phyloP scores from a whole-genome alignment of 176 grass and related monocot species.

The Zoysia pacifica region DNA sequence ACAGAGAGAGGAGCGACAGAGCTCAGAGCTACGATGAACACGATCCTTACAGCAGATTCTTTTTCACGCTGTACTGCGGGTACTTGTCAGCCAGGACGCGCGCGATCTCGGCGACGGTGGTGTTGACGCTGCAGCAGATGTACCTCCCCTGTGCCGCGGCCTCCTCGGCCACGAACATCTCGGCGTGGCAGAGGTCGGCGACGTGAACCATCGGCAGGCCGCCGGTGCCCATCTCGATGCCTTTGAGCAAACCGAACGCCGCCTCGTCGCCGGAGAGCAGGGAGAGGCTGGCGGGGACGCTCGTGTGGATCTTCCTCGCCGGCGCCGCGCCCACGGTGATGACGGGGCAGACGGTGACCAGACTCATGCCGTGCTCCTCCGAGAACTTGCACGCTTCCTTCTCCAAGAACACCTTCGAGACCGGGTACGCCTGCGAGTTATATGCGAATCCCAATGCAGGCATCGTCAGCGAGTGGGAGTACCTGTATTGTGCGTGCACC shows the following conservation, averaged over 20 bases:
- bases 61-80: constrained; percentile 59
- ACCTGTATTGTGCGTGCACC: not conserved
- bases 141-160: constrained; percentile 49
- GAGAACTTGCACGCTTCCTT: constrained; percentile 37
- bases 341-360: constrained; percentile 49
- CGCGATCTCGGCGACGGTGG: constrained; percentile 42
- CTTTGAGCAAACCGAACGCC: constrained; percentile 31
- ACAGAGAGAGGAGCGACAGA: not conserved
- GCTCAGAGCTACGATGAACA: too few relatives aligned
- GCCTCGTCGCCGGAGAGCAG: constrained; percentile 45
- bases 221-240: not conserved
- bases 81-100: constrained; percentile 48
- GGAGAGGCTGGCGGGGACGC: constrained; percentile 41
- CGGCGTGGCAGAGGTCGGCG: constrained; percentile 69
- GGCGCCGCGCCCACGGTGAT: constrained; percentile 30
- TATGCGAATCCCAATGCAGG: not conserved
- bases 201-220: constrained; percentile 36
- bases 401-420: constrained; percentile 53
- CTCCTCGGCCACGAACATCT: constrained; percentile 65
- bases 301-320: constrained; percentile 13
- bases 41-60: constrained; percentile 1
- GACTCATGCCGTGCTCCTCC: constrained; percentile 43
- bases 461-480: too few relatives aligned
- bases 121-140: constrained; percentile 62
- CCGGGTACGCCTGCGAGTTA: constrained; percentile 26